Evolutionary conservation across 2,329 filamentous ascomycete genomes (phyloP).

Genomic region (Hypoxylon sp.): DNA sequence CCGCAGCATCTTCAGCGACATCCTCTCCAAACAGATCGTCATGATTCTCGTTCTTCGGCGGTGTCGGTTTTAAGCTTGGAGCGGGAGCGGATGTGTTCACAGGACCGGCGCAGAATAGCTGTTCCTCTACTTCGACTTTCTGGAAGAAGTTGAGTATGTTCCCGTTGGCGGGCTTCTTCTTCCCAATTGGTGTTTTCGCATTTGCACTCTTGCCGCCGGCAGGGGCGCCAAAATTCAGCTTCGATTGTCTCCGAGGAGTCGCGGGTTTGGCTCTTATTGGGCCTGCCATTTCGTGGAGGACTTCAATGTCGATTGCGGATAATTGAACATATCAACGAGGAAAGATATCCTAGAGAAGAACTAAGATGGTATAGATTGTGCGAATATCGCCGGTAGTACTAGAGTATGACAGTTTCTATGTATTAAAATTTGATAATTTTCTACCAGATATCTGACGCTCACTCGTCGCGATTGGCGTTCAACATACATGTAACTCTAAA

Average conservation of each 20-base stretch:
- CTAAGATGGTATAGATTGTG: background rate
- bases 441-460: background rate
- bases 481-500: background rate
- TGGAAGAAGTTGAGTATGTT: slow-evolving; percentile 84
- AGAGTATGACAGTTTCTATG: background rate
- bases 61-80: slow-evolving; percentile 24
- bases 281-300: slow-evolving; percentile 38
- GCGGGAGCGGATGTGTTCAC: slow-evolving; percentile 51
- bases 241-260: slow-evolving; percentile 51
- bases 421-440: slow-evolving; percentile 1
- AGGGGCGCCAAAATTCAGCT: slow-evolving; percentile 51
- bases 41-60: slow-evolving; percentile 51
- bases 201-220: slow-evolving; percentile 36
- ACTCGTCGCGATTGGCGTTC: slow-evolving; percentile 1
- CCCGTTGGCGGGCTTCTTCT: slow-evolving; percentile 65
- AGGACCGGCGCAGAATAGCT: slow-evolving; percentile 68
- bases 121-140: slow-evolving; percentile 73
- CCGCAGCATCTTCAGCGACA: slow-evolving; percentile 52
- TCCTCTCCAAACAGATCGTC: slow-evolving; percentile 57
- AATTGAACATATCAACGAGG: slow-evolving; percentile 19
- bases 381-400: background rate
- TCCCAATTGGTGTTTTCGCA: slow-evolving; percentile 48
- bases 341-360: background rate
- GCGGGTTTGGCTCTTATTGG: slow-evolving; percentile 41
- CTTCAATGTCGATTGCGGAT: background rate